Base-by-base conservation (phyloP, 371 early-diverging fungal genomes). In the Rhizopus microsporus region DNA sequence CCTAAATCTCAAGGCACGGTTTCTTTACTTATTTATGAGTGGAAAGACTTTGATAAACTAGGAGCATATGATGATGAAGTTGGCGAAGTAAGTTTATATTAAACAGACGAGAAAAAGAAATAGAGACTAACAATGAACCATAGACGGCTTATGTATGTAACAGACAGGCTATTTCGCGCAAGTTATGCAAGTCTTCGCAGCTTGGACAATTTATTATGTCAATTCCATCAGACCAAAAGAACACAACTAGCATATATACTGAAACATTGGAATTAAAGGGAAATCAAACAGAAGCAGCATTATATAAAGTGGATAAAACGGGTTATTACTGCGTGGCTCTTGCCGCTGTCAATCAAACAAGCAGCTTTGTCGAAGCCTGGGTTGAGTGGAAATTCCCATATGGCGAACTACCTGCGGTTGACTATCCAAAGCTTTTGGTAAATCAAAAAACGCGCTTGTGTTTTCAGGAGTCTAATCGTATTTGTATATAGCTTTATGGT, bases 391-490 rank as follows among this genome's bases (percentile, higher is more conserved):
- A 66, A 32, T 90, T 89, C 63, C 88, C 92, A 13, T 90, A 92
- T 71, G 96, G 97, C 49, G 74, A 79, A 58, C 74, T 96, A 31
- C 92, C 94, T 4, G 94, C 90, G 13, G 67, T 79, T 15, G 94
- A 93, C 54, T 95, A 90, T 68, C 94, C 95, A 1, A 93, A 93
- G 65, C 66, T 95, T 17, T 74, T 87, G 59, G 90, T 88, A 70
- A 68, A 77, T 51, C 29, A 23, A 23, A 23, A 23, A 2, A 23
- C 23, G 23, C 23, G 23, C 2, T 13, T 31, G 3, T 31, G 15
- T 31, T 6, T 32, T 34, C 13, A 32, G 31, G 5, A 34, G 46
- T 52, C 35, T 32, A 53, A 42, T 17, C 46, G 29, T n/a, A 12
- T 57, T 80, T 75, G 84, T 93, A 43, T 23, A 23, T 23, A 23